phyloP scores from a whole-genome alignment of 73 alveolate species.

The Blepharisma stoltei region DNA sequence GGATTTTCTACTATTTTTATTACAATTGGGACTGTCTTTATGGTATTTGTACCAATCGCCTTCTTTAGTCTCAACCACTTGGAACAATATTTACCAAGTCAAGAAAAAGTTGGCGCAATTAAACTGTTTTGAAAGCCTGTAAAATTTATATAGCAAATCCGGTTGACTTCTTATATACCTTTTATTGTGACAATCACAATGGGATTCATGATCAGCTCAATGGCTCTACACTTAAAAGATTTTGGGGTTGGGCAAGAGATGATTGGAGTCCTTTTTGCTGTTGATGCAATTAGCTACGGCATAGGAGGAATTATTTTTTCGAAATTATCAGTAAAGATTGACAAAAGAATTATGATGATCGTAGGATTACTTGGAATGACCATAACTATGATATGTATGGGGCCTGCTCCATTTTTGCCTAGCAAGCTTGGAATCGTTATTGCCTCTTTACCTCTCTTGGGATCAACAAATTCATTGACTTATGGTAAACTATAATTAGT shows the following conservation, averaged over 20 bases:
- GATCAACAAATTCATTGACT: not conserved
- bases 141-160: slow-evolving; percentile 1
- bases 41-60: no score
- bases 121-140: not conserved
- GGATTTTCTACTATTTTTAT: no score
- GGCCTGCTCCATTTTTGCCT: not conserved
- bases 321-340: not conserved
- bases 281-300: not conserved
- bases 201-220: not conserved
- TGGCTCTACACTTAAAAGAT: not conserved
- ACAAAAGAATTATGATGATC: not conserved
- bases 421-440: not conserved
- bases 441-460: slow-evolving; percentile 2
- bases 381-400: not conserved
- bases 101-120: no score
- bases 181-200: not conserved
- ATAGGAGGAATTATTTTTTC: not conserved
- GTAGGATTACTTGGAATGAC: not conserved
- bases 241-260: not conserved
- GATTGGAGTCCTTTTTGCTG: not conserved
- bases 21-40: no score
- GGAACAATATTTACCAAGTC: no score
- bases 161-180: not conserved
- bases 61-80: no score
- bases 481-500: not conserved